These are phyloP conservation scores for Gossypium gossypioides DNA, from an alignment of 441 rosid genomes.

Conservation along the genomic window DNA sequence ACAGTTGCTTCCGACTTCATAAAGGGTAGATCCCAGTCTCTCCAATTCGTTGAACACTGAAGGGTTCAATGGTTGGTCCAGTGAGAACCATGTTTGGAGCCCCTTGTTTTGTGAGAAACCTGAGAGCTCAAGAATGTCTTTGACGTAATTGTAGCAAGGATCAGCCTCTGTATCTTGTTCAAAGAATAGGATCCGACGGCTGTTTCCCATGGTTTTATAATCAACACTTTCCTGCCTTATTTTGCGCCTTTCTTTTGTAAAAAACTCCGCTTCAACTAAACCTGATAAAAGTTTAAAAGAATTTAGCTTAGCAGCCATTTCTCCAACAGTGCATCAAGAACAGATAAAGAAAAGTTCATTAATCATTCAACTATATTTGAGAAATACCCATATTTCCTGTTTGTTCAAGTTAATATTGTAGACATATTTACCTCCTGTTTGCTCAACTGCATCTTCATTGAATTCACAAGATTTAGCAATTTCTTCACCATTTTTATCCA, in stretches of 20 bases:
- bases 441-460: slow-evolving; percentile 17
- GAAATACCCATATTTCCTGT: neutral
- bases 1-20: slow-evolving; percentile 15
- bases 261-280: slow-evolving; percentile 19
- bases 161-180: slow-evolving; percentile 24
- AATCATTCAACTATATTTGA: neutral
- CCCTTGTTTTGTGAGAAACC: slow-evolving; percentile 42
- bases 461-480: slow-evolving; percentile 1
- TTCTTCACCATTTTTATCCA: slow-evolving; percentile 13
- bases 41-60: slow-evolving; percentile 45
- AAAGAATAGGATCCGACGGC: slow-evolving; percentile 2
- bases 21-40: slow-evolving; percentile 17
- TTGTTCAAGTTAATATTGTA: neutral
- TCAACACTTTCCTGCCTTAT: slow-evolving; percentile 13
- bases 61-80: slow-evolving; percentile 61
- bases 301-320: neutral
- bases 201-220: slow-evolving; percentile 9
- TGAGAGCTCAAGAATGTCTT: slow-evolving; percentile 45
- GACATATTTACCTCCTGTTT: slow-evolving; percentile 28
- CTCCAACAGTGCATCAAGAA: neutral
- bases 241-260: slow-evolving; percentile 8
- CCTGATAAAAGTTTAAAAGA: slow-evolving; percentile 22
- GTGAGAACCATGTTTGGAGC: slow-evolving; percentile 41
- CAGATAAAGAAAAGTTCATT: neutral
- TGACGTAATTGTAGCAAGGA: slow-evolving; percentile 42